These are phyloP conservation scores for Penicillium sp. DNA, from an alignment of 2,329 filamentous ascomycete genomes.

Conservation along the genomic window DNA sequence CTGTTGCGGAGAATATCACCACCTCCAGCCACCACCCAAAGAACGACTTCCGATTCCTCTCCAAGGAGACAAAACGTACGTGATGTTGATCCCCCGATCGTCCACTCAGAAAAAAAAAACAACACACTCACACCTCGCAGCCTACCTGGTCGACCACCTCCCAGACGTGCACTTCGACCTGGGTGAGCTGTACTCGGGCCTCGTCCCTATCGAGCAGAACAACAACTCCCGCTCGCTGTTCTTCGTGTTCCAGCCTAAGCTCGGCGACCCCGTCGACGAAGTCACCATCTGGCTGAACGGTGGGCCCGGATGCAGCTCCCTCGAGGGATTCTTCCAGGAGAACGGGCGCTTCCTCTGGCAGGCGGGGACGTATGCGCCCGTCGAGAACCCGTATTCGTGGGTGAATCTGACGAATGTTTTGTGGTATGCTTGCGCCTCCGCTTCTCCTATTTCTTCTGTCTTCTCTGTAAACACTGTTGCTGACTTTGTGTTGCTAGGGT, in stretches of 20 bases:
- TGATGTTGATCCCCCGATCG: not conserved
- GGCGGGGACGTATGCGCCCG: slow-evolving; percentile 69
- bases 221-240: slow-evolving; percentile 52
- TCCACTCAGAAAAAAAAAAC: not conserved
- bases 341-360: slow-evolving; percentile 77
- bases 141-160: slow-evolving; percentile 68
- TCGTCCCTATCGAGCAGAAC: slow-evolving; percentile 58
- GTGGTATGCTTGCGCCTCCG: slow-evolving; percentile 56
- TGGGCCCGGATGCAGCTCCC: slow-evolving; percentile 60
- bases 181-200: slow-evolving; percentile 55
- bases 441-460: not conserved
- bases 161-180: slow-evolving; percentile 74
- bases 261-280: slow-evolving; percentile 50
- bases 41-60: slow-evolving; percentile 34
- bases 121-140: slow-evolving; percentile 38
- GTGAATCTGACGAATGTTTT: slow-evolving; percentile 76
- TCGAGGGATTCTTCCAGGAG: slow-evolving; percentile 74
- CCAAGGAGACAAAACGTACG: slow-evolving; percentile 33
- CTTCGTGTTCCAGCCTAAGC: slow-evolving; percentile 56
- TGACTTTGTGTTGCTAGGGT: slow-evolving; percentile 26
- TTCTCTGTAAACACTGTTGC: not conserved
- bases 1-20: slow-evolving; percentile 19
- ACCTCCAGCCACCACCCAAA: slow-evolving; percentile 20
- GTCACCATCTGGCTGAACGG: slow-evolving; percentile 57
- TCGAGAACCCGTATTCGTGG: slow-evolving; percentile 74